phyloP scores from a whole-genome alignment of 768 basidiomycete genomes.

The Mycena rosella region DNA sequence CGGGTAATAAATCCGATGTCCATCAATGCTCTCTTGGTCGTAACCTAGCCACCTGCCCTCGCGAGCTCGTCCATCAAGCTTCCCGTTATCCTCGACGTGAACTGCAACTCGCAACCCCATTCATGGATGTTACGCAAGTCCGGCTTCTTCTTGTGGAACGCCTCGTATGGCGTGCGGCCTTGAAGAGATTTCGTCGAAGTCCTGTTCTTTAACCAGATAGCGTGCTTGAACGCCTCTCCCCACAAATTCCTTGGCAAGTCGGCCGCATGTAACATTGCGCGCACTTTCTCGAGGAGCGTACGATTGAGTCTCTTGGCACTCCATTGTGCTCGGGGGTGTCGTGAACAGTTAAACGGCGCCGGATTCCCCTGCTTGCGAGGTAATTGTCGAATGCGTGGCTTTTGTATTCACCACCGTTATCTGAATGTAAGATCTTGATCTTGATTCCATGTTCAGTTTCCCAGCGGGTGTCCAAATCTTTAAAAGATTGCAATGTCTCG shows the following conservation, averaged over 20 bases:
- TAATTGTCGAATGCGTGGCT: constrained; percentile 36
- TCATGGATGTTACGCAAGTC: too few relatives aligned
- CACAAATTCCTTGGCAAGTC: constrained; percentile 31
- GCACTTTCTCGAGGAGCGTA: neutral
- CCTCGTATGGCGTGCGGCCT: neutral
- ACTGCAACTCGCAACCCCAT: too few relatives aligned
- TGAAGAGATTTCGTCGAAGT: neutral
- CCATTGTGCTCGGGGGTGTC: neutral
- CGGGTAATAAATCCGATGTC: too few relatives aligned
- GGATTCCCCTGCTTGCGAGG: constrained; percentile 36
- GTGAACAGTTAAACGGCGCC: constrained; percentile 34
- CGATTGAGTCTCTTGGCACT: neutral
- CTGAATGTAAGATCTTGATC: constrained; percentile 6
- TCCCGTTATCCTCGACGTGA: too few relatives aligned
- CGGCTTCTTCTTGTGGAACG: constrained; percentile 20
- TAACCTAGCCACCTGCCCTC: too few relatives aligned
- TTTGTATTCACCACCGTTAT: constrained; percentile 31
- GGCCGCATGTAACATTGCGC: constrained; percentile 47
- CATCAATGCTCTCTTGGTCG: too few relatives aligned
- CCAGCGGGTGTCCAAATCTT: constrained; percentile 39
- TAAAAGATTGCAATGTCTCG: constrained; percentile 40
- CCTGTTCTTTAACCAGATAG: neutral
- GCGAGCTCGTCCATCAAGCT: too few relatives aligned
- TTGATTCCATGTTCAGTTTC: constrained; percentile 39
- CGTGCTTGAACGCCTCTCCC: constrained; percentile 1